phyloP scores from a whole-genome alignment of 345 rosid genomes.

The Ceriops decandra region DNA sequence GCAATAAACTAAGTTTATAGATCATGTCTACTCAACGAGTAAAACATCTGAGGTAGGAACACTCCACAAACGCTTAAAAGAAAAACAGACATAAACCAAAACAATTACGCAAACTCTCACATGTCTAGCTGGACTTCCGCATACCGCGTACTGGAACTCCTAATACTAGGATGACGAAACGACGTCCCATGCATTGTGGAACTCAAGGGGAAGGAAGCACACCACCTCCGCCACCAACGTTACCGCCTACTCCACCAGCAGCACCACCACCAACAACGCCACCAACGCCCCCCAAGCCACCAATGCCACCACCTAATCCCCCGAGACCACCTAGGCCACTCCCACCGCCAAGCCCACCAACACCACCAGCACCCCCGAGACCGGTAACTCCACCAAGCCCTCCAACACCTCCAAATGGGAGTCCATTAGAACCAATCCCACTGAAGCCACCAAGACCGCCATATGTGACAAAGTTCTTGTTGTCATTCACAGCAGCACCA shows the following conservation, averaged over 20 bases:
- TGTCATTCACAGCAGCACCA: constrained; percentile 13
- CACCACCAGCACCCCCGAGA: constrained; percentile 6
- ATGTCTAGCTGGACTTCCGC: too few species aligned
- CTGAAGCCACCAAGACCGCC: constrained; percentile 22
- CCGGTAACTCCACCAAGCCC: constrained; percentile 9
- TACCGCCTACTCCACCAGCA: neutral
- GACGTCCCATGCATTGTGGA: neutral
- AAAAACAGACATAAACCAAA: too few species aligned
- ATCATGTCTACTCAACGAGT: too few species aligned
- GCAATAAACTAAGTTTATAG: too few species aligned
- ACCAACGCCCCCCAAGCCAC: constrained; percentile 1
- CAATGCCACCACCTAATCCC: neutral
- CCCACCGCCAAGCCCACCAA: neutral
- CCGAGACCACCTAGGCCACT: neutral
- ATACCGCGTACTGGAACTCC: too few species aligned
- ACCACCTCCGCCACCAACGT: neutral
- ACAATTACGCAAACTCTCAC: too few species aligned
- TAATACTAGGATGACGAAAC: neutral
- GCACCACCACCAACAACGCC: neutral
- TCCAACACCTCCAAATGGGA: constrained; percentile 5
- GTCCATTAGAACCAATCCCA: constrained; percentile 13
- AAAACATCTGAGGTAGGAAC: too few species aligned
- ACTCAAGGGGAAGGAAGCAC: neutral
- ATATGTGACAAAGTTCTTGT: constrained; percentile 15
- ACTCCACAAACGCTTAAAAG: too few species aligned